These are phyloP conservation scores for Neurospora pannonica DNA, from an alignment of 495 filamentous ascomycete species.

Conservation along the genomic window DNA sequence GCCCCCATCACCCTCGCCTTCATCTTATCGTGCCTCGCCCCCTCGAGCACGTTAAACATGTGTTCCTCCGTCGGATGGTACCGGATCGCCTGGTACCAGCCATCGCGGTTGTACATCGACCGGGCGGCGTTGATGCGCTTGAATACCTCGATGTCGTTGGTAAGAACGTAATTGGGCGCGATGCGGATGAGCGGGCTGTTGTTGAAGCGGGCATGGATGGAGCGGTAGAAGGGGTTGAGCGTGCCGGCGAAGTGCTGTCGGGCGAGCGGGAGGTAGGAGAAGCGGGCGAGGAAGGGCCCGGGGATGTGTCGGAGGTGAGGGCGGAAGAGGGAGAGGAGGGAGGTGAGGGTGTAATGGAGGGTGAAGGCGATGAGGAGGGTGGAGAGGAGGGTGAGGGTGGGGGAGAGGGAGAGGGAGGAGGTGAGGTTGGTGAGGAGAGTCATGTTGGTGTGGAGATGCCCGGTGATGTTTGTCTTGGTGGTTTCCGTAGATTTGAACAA, in stretches of 20 bases:
- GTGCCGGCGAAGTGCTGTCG: background rate
- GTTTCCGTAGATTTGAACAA: background rate
- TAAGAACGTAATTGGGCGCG: constrained; percentile 26
- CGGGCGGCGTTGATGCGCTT: constrained; percentile 19
- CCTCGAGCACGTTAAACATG: constrained; percentile 20
- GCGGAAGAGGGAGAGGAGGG: background rate
- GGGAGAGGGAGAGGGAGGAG: background rate
- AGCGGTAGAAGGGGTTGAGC: constrained; percentile 1
- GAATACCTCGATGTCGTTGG: constrained; percentile 29
- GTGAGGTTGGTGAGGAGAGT: background rate
- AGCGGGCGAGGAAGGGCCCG: constrained; percentile 8
- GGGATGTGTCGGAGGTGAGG: constrained; percentile 10
- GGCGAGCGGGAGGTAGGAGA: constrained; percentile 8
- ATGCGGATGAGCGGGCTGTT: constrained; percentile 21
- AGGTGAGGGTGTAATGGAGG: background rate
- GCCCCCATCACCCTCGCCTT: constrained; percentile 22
- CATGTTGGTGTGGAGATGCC: background rate
- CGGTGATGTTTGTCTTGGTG: background rate
- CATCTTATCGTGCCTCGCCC: constrained; percentile 15
- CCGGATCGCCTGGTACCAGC: constrained; percentile 21
- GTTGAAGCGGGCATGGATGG: constrained; percentile 1
- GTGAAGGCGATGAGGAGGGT: background rate
- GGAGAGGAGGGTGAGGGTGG: background rate
- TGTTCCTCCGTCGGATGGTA: constrained; percentile 26
- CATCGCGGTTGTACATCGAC: constrained; percentile 16